Conservation (phyloP, 306 rosid genomes). For the Trichosanthes cucumerina region DNA sequence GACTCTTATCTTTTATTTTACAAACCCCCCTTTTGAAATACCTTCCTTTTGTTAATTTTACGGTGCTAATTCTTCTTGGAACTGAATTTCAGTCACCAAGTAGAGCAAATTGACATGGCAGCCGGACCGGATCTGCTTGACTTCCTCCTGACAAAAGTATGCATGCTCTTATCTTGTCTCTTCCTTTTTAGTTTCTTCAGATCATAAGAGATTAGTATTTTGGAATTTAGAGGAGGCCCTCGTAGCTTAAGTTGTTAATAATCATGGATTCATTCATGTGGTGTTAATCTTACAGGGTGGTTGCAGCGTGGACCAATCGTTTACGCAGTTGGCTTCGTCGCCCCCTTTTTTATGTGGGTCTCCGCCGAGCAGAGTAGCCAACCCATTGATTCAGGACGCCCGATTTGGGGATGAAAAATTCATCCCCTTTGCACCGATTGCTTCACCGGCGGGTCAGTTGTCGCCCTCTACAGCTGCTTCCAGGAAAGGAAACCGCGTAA, state of each 20-base stretch:
- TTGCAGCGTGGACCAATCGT: constrained; percentile 44
- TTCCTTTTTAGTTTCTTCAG: neutral
- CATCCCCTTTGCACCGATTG: constrained; percentile 29
- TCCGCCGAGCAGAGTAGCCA: constrained; percentile 97
- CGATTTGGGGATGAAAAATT: constrained; percentile 74
- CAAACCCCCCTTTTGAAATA: neutral
- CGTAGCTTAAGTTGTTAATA: neutral
- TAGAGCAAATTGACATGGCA: constrained; percentile 46
- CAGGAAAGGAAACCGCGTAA: constrained; percentile 68
- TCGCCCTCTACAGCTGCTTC: constrained; percentile 46
- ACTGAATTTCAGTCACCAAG: constrained; percentile 50
- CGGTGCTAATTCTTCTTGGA: neutral
- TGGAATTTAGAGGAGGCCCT: neutral
- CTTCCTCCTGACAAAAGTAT: constrained; percentile 56
- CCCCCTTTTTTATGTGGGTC: constrained; percentile 96
- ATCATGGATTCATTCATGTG: neutral
- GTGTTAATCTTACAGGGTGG: constrained; percentile 36
- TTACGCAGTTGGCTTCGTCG: constrained; percentile 49
- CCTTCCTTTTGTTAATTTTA: neutral
- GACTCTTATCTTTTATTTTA: neutral
- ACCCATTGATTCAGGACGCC: constrained; percentile 88
- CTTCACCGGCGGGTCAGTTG: constrained; percentile 27
- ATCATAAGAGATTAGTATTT: neutral
- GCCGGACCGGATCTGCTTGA: constrained; percentile 57
- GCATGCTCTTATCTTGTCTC: neutral